Conservation (phyloP, 2,329 filamentous ascomycete genomes). For the Pestalotiopsis sp. region DNA sequence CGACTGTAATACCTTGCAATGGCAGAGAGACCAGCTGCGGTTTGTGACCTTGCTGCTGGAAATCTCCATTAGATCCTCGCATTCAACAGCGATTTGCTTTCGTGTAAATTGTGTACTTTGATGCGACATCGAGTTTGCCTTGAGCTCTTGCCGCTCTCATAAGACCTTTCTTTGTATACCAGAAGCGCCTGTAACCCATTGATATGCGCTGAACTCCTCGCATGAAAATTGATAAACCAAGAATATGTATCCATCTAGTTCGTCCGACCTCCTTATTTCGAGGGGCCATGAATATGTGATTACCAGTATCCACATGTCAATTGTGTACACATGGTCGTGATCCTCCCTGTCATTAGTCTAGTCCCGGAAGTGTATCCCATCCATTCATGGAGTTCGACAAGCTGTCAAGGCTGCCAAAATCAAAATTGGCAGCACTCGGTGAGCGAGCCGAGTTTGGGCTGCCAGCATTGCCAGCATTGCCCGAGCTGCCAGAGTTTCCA, state of each 20-base stretch:
- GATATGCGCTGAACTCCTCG: neutral
- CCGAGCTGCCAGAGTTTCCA: constrained; percentile 16
- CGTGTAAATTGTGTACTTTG: neutral
- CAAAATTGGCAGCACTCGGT: constrained; percentile 21
- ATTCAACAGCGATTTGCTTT: neutral
- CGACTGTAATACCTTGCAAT: neutral
- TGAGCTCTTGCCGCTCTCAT: neutral
- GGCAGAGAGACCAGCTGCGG: neutral
- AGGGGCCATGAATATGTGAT: neutral
- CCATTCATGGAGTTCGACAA: constrained; percentile 23
- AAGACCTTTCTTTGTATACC: neutral
- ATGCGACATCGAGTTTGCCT: neutral
- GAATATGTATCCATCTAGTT: neutral
- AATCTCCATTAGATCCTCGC: neutral
- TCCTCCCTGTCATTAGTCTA: constrained; percentile 13
- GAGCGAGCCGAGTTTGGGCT: constrained; percentile 18
- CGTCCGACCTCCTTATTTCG: neutral
- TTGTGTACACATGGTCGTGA: neutral
- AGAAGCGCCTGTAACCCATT: neutral
- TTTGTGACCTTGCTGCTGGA: neutral
- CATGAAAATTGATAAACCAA: neutral
- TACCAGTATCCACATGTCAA: neutral
- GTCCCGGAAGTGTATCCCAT: constrained; percentile 13
- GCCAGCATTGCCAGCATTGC: constrained; percentile 8
- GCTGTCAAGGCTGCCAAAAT: constrained; percentile 28